Evolutionary conservation across 768 basidiomycete species (phyloP), one percentile per base, ranked within the genome.

Genomic region (Psilocybe sp.): DNA sequence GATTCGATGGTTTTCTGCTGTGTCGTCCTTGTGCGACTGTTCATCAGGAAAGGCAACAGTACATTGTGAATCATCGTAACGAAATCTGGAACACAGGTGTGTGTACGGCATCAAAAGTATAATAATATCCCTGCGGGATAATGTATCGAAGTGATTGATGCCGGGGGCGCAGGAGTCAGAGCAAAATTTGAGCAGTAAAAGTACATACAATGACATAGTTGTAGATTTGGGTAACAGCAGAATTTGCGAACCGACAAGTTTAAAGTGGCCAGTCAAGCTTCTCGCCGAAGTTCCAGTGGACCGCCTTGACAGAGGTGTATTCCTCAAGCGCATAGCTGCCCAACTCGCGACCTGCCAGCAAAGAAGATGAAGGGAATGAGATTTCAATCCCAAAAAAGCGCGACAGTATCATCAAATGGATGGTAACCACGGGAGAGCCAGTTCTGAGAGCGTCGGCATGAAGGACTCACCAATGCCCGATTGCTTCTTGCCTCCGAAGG

Each of bases 401-500:
- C 7, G 7, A 28, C 23, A 4, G 23, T 28, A 7, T 28, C 23
- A 28, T 7, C 23, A 28, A 7, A 28, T 28, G 23, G 23, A 28
- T 28, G 23, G 23, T 28, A 28, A 28, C 23, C 23, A 15, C 18
- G 44, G 36, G 15, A 19, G 13, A 45, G n/a, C 28, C 28, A 43
- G 28, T 33, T 45, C 11, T 35, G n/a, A 45, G 13, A 33, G 32
- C 16, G 19, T 9, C 32, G 18, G 37, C 18, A 16, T 33, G 20
- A 15, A 44, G 9, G 49, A 69, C 78, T 50, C 57, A 88, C 89
- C 87, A 60, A 90, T 84, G 46, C 93, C 93, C 38, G 88, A 90
- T 64, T 91, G 87, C 69, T 95, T 96, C 74, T 89, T 96, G 18
- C 95, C 96, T 34, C 96, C 95, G 61, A 98, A 98, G 1, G 96